Evolutionary conservation across 768 basidiomycete species (phyloP).

Genomic region (Solioccasus polychromus): DNA sequence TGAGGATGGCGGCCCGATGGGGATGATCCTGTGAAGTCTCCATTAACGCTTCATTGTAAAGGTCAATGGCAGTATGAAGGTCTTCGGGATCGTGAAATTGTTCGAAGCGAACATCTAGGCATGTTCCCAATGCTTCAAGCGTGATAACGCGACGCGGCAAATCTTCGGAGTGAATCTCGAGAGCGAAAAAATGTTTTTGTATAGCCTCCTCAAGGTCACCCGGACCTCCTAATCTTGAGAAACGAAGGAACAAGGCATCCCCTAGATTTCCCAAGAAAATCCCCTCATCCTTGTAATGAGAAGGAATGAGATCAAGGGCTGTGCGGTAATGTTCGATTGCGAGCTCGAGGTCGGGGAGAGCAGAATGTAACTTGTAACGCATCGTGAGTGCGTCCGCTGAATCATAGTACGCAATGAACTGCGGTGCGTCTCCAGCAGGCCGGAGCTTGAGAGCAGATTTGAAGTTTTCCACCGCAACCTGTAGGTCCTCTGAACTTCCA

Average conservation of each 20-base stretch:
- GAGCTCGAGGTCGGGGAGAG: constrained; percentile 27
- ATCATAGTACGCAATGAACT: constrained; percentile 18
- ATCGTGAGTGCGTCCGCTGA: constrained; percentile 26
- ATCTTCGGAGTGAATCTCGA: constrained; percentile 16
- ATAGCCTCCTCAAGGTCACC: constrained; percentile 28
- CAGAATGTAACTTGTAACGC: constrained; percentile 24
- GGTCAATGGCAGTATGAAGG: constrained; percentile 24
- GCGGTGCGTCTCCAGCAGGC: constrained; percentile 13
- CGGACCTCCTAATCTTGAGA: constrained; percentile 10
- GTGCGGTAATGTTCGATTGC: constrained; percentile 24
- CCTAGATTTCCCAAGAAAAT: constrained; percentile 21
- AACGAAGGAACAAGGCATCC: constrained; percentile 24
- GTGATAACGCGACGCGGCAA: constrained; percentile 13
- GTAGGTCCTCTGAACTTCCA: constrained; percentile 22
- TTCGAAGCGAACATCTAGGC: constrained; percentile 26
- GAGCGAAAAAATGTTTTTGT: constrained; percentile 21
- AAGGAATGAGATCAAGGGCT: constrained; percentile 17
- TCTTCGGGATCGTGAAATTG: constrained; percentile 18
- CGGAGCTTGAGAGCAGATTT: constrained; percentile 18
- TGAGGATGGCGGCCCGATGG: constrained; percentile 13
- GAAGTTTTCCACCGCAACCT: constrained; percentile 27
- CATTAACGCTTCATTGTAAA: constrained; percentile 26
- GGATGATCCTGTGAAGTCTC: constrained; percentile 16
- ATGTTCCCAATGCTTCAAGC: constrained; percentile 20
- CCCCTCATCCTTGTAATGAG: constrained; percentile 12